Conservation (phyloP, 2,329 filamentous ascomycete species). For the Alternaria novae-zelandiae region DNA sequence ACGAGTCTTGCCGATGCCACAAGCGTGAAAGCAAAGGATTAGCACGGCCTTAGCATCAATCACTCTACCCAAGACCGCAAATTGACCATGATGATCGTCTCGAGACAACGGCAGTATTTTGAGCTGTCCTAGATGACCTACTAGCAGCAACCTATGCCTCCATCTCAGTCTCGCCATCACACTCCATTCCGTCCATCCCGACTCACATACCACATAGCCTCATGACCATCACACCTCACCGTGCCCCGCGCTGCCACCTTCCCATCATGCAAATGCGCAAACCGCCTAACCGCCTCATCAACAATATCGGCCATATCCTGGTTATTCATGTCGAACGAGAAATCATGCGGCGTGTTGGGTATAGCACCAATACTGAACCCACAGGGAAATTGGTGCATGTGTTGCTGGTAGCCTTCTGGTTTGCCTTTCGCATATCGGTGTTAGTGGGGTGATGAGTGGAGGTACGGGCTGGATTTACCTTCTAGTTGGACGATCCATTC, state of each 20-base stretch:
- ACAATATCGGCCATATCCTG: slow-evolving; percentile 33
- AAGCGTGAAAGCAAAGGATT: background rate
- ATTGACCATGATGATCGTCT: background rate
- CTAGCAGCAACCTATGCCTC: too few relatives aligned
- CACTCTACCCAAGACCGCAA: background rate
- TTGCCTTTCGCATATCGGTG: background rate
- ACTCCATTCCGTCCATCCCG: background rate
- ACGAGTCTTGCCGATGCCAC: background rate
- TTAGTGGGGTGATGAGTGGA: background rate
- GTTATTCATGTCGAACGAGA: slow-evolving; percentile 26
- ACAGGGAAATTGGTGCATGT: slow-evolving; percentile 17
- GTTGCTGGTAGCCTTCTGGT: slow-evolving; percentile 24
- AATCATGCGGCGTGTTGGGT: slow-evolving; percentile 17
- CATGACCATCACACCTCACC: slow-evolving; percentile 22
- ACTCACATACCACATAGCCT: slow-evolving; percentile 25
- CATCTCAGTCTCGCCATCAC: background rate
- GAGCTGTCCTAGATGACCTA: too few relatives aligned
- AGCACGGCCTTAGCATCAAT: background rate
- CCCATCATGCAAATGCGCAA: slow-evolving; percentile 22
- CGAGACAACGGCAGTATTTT: too few relatives aligned
- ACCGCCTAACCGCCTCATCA: slow-evolving; percentile 26
- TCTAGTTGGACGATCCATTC: slow-evolving; percentile 28
- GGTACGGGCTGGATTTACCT: background rate
- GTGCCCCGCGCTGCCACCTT: slow-evolving; percentile 26
- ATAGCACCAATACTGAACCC: slow-evolving; percentile 25